These are phyloP conservation scores for Cladosporium halotolerans DNA, from an alignment of 2,329 filamentous ascomycete genomes.

Conservation along the genomic window DNA sequence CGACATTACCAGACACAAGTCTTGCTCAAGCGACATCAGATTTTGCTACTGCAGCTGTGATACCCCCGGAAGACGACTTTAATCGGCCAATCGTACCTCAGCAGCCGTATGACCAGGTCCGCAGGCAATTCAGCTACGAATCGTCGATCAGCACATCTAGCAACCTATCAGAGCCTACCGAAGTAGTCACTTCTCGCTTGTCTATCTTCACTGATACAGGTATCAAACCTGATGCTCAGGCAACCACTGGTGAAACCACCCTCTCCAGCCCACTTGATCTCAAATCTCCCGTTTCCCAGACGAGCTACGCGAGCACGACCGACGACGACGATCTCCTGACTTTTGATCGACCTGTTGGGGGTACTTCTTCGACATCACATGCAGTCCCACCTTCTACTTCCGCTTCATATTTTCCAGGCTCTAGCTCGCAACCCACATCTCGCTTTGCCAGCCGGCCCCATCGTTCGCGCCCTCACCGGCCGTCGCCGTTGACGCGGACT, in stretches of 20 bases:
- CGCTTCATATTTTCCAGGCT: slow-evolving; percentile 23
- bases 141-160: slow-evolving; percentile 20
- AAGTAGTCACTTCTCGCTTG: slow-evolving; percentile 22
- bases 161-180: slow-evolving; percentile 20
- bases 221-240: neutral
- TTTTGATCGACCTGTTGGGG: slow-evolving; percentile 41
- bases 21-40: slow-evolving; percentile 5
- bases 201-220: slow-evolving; percentile 23
- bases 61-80: slow-evolving; percentile 18
- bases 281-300: slow-evolving; percentile 42
- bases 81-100: slow-evolving; percentile 15
- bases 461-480: slow-evolving; percentile 13
- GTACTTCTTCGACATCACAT: neutral
- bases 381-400: neutral
- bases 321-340: slow-evolving; percentile 75
- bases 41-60: slow-evolving; percentile 7
- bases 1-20: slow-evolving; percentile 1
- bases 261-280: slow-evolving; percentile 24
- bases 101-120: neutral
- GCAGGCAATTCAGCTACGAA: slow-evolving; percentile 34
- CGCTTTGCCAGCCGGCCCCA: slow-evolving; percentile 2
- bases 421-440: slow-evolving; percentile 29
- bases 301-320: slow-evolving; percentile 64
- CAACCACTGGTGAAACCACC: slow-evolving; percentile 11
- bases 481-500: slow-evolving; percentile 14